These are phyloP conservation scores for Kwoniella shivajii DNA, from an alignment of 1,284 basidiomycete genomes.

Conservation along the genomic window DNA sequence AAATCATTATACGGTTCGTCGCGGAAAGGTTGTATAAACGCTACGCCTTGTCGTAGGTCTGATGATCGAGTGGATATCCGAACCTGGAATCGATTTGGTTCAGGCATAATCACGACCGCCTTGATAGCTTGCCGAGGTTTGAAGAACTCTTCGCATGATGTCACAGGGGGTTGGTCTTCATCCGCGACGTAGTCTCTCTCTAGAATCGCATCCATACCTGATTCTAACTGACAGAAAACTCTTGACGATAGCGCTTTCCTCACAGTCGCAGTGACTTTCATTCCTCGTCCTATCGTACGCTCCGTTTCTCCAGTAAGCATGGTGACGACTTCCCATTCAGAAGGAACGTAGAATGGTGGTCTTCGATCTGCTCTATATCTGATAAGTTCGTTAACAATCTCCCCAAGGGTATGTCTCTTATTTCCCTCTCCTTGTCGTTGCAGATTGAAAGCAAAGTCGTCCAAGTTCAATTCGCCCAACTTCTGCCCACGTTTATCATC, in stretches of 20 bases:
- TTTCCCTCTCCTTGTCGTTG: constrained; percentile 70
- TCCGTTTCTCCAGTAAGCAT: constrained; percentile 94
- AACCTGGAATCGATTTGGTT: constrained; percentile 68
- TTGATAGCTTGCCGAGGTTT: constrained; percentile 77
- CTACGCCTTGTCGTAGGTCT: constrained; percentile 61
- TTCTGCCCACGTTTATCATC: constrained; percentile 79
- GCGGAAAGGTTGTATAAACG: constrained; percentile 44
- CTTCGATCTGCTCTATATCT: constrained; percentile 81
- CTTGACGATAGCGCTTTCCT: constrained; percentile 36
- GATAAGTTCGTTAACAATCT: constrained; percentile 87
- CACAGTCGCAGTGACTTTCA: constrained; percentile 80
- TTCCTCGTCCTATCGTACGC: constrained; percentile 73
- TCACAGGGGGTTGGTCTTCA: constrained; percentile 56
- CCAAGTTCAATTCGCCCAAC: constrained; percentile 87
- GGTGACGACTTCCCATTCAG: constrained; percentile 80
- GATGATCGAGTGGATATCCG: constrained; percentile 73
- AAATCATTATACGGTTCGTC: constrained; percentile 45
- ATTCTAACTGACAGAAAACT: constrained; percentile 66
- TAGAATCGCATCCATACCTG: constrained; percentile 86
- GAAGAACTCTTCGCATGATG: constrained; percentile 57
- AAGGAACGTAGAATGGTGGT: constrained; percentile 67
- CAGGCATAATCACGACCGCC: constrained; percentile 74
- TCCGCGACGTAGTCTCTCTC: constrained; percentile 65
- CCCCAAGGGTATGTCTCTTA: constrained; percentile 83
- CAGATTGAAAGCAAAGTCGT: constrained; percentile 94